Conservation (phyloP, 164 flowering plant species). For the Taxillus chinensis region DNA sequence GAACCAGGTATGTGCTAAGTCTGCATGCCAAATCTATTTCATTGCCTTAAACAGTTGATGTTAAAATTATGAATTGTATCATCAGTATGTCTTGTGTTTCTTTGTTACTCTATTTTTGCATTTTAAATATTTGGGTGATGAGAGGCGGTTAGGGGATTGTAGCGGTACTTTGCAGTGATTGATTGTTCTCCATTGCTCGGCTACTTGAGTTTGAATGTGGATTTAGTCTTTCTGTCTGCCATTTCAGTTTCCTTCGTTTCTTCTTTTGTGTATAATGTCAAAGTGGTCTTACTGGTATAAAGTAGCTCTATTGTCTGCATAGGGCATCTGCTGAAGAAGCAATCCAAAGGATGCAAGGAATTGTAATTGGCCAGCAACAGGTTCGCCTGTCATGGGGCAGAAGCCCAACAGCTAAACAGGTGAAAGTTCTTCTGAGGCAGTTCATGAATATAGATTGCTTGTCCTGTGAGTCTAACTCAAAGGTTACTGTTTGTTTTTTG, state of each 20-base stretch:
- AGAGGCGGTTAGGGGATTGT: neutral
- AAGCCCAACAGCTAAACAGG: constrained; percentile 64
- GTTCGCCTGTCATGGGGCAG: constrained; percentile 93
- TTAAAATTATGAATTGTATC: too few relatives aligned
- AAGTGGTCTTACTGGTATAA: neutral
- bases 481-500: too few relatives aligned
- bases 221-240: neutral
- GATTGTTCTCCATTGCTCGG: neutral
- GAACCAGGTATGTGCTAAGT: constrained; percentile 42
- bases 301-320: neutral
- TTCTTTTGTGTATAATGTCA: neutral
- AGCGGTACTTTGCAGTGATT: neutral
- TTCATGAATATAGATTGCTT: neutral
- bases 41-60: neutral
- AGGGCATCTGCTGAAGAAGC: constrained; percentile 97
- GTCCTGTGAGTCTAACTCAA: neutral
- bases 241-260: neutral
- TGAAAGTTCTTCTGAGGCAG: constrained; percentile 6
- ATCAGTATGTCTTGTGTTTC: neutral
- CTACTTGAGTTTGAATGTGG: constrained; percentile 1
- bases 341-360: constrained; percentile 82
- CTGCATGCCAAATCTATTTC: neutral
- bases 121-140: neutral
- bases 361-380: constrained; percentile 77
- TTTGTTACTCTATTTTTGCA: neutral